Base-by-base conservation (phyloP, 345 rosid species). In the Microthlaspi erraticum region DNA sequence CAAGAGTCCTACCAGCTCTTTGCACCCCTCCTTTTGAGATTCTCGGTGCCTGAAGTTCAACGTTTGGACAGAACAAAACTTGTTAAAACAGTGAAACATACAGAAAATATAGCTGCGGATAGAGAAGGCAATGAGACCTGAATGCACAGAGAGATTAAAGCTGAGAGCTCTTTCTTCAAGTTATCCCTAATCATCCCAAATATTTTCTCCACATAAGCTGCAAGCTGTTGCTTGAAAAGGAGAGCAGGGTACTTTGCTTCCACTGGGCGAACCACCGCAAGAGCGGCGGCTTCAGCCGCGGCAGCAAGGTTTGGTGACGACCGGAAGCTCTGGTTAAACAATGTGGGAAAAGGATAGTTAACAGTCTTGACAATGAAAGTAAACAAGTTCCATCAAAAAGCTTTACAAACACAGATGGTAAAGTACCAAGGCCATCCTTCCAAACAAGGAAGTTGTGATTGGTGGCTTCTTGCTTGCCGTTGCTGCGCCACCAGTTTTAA, bases 191-290 rank as follows among this genome's bases (percentile, higher is more conserved):
- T 83, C 70, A 94, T 94, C 70, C 99, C 99, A 66, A 88, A 94
- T 59, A 94, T 94, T 74, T 89, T 94, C 85, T 94, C 99, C 61
- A 94, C 96, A 68, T 88, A 92, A 5, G 99, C 99, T 18, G 99
- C 96, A 66, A 94, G 92, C 80, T 94, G 99, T 79, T 91, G 98
- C 73, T 91, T 94, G 81, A 94, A 94, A 75, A 94, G 98, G 72
- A 94, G 82, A 66, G 99, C 99, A 26, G 99, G 99, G 72, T 94
- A 91, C 77, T 88, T 94, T 5, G 99, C 99, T 80, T 94, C 99
- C 37, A 91, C 97, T 71, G 89, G 93, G 53, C 93, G 96, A 66
- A 94, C 84, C 32, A 89, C 92, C 0, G 87, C 78, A 52, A 83
- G 79, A 53, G 86, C 92, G 68, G 97, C 87, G 41, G 88, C 88